Evolutionary conservation across 192 early-diverging fungal genomes (phyloP).

Genomic region (Allomyces javanicus): DNA sequence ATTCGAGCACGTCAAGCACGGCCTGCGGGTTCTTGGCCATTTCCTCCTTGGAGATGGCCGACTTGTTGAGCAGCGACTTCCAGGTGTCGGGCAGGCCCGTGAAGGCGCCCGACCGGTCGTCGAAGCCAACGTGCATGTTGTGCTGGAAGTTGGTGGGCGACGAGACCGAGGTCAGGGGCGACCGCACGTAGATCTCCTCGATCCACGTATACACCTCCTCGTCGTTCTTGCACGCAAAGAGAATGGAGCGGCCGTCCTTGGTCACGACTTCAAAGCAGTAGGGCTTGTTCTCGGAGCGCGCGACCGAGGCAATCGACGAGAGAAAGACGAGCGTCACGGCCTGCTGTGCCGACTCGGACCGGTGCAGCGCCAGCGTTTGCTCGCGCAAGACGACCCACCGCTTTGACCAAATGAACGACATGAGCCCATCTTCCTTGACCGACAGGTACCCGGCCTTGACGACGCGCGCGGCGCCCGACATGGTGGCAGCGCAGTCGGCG

Average conservation of each 20-base stretch:
- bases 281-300: constrained; percentile 69
- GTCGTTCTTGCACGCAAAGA: constrained; percentile 75
- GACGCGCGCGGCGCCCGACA: constrained; percentile 5
- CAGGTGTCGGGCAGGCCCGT: constrained; percentile 83
- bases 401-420: constrained; percentile 90
- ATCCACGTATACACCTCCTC: constrained; percentile 97
- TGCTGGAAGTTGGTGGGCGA: constrained; percentile 34
- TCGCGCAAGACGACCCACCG: constrained; percentile 73
- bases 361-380: constrained; percentile 77
- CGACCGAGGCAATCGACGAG: constrained; percentile 74
- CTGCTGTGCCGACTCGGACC: constrained; percentile 60
- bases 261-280: constrained; percentile 90
- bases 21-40: constrained; percentile 95
- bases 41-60: constrained; percentile 92
- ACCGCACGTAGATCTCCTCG: constrained; percentile 72
- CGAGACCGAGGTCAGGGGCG: constrained; percentile 23
- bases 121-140: constrained; percentile 34
- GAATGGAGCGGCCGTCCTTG: constrained; percentile 77
- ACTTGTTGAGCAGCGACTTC: constrained; percentile 82
- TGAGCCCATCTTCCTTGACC: constrained; percentile 78
- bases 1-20: constrained; percentile 90
- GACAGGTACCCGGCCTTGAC: constrained; percentile 64
- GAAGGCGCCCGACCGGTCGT: constrained; percentile 19
- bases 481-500: no score
- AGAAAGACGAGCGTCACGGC: constrained; percentile 74